Conservation (phyloP, 1,139 yeast species). For the Protomyces pachydermus region DNA sequence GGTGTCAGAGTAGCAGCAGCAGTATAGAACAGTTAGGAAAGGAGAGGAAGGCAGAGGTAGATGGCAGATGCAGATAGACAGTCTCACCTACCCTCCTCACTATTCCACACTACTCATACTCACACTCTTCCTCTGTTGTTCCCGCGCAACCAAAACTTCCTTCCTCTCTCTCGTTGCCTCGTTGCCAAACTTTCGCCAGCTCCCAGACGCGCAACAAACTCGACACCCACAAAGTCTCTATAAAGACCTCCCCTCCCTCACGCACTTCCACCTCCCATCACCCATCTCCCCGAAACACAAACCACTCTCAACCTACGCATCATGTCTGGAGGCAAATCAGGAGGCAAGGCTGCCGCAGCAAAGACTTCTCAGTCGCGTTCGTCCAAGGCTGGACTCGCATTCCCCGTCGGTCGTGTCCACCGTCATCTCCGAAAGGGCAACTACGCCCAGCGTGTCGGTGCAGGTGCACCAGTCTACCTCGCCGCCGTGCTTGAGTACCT, state of each 20-base stretch:
- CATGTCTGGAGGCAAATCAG: constrained; percentile 81
- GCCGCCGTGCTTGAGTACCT: constrained; percentile 95
- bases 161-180: not conserved
- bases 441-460: constrained; percentile 99
- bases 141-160: not conserved
- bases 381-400: constrained; percentile 95
- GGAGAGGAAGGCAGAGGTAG: too few relatives aligned
- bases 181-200: not conserved
- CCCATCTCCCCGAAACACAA: constrained; percentile 5
- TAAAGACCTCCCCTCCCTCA: not conserved
- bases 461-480: constrained; percentile 77
- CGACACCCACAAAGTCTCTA: not conserved
- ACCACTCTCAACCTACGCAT: not conserved
- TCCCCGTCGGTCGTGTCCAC: constrained; percentile 99
- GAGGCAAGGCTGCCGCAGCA: constrained; percentile 93
- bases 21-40: not conserved
- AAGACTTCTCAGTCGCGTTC: constrained; percentile 97
- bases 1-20: not conserved
- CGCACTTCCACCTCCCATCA: not conserved
- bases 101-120: too few relatives aligned
- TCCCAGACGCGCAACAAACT: not conserved
- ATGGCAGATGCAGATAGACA: not conserved
- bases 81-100: not conserved
- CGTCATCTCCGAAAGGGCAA: constrained; percentile 95
- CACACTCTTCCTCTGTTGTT: not conserved